phyloP scores from a whole-genome alignment of 805 yeast genomes.

The Grigorovia jiainica region DNA sequence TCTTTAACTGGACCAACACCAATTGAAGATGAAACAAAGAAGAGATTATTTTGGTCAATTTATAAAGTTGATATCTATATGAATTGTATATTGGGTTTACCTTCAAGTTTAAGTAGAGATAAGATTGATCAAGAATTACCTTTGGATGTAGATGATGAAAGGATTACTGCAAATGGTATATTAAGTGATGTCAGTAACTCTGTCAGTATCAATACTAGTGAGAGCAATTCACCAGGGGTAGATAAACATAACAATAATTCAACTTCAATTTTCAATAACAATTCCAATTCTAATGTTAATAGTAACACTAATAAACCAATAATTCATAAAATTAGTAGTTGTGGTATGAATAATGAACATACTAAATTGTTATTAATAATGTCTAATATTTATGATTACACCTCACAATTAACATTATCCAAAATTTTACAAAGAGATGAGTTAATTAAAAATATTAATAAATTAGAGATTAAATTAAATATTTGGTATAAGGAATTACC shows the following conservation, averaged over 20 bases:
- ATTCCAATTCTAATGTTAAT: neutral
- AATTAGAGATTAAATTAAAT: conserved; percentile 59
- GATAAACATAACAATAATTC: neutral
- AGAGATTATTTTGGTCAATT: conserved; percentile 80
- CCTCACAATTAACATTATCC: conserved; percentile 4
- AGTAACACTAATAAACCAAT: neutral
- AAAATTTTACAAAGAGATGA: conserved; percentile 2
- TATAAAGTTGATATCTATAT: conserved; percentile 87
- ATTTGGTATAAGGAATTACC: conserved; percentile 69
- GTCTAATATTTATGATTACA: conserved; percentile 12
- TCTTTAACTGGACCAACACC: conserved; percentile 55
- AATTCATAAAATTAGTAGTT: conserved; percentile 36
- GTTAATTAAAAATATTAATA: conserved; percentile 34
- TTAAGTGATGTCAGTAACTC: conserved; percentile 21
- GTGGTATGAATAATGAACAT: conserved; percentile 79
- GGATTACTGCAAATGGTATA: conserved; percentile 45
- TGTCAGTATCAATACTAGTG: conserved; percentile 21
- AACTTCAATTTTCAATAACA: too few relatives aligned
- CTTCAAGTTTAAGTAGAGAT: conserved; percentile 63
- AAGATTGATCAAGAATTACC: conserved; percentile 87
- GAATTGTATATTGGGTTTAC: conserved; percentile 78
- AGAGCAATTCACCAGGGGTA: too few relatives aligned
- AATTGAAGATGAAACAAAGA: conserved; percentile 72
- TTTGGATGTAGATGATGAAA: conserved; percentile 75
- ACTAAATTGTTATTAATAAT: conserved; percentile 64